Evolutionary conservation across 2,329 filamentous ascomycete genomes (phyloP).

Genomic region (Scedosporium apiospermum): DNA sequence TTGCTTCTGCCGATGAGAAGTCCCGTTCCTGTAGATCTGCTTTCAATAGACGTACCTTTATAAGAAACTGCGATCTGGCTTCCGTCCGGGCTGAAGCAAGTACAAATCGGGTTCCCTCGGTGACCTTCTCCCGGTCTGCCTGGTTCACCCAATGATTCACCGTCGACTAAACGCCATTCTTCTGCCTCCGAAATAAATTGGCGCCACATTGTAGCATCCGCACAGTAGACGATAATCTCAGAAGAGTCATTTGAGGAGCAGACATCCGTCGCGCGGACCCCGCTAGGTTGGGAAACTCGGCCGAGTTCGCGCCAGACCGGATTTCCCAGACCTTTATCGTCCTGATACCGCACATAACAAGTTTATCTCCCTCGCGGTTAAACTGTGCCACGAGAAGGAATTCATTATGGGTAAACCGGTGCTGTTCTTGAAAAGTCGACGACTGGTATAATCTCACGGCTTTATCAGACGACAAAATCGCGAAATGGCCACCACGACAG

Average conservation of each 20-base stretch:
- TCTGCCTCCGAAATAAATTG: neutral
- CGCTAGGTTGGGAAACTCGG: neutral
- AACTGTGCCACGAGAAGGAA: neutral
- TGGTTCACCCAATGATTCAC: neutral
- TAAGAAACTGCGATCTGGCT: neutral
- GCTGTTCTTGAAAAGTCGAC: neutral
- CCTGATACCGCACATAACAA: neutral
- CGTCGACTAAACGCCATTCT: neutral
- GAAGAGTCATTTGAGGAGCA: neutral
- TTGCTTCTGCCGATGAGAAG: neutral
- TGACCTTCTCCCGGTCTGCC: neutral
- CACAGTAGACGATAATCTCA: neutral
- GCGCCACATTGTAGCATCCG: neutral
- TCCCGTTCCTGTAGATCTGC: neutral
- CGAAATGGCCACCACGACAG: neutral
- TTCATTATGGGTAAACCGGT: neutral
- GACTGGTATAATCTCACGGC: neutral
- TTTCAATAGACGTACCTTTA: neutral
- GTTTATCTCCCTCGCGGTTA: neutral
- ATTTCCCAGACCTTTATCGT: neutral
- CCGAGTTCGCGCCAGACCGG: neutral
- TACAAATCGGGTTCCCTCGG: neutral
- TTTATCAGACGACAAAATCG: neutral
- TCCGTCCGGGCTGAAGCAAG: neutral
- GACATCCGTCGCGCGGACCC: neutral